phyloP scores from a whole-genome alignment of 1,284 basidiomycete species.

The Heterobasidion parviporum region DNA sequence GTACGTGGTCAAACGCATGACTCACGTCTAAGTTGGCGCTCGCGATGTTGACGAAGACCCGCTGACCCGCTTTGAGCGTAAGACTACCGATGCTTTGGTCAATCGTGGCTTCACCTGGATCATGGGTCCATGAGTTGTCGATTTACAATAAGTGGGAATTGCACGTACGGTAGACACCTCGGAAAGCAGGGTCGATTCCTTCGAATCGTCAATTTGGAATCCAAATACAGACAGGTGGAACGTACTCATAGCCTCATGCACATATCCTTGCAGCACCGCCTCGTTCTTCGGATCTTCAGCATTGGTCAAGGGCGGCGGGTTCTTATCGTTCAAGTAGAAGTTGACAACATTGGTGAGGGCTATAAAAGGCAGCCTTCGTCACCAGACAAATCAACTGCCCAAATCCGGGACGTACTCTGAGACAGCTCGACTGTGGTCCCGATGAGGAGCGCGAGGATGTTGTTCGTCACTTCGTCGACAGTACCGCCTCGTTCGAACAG shows the following conservation, averaged over 20 bases:
- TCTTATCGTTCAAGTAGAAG: slow-evolving; percentile 44
- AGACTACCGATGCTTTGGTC: slow-evolving; percentile 35
- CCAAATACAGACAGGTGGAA: slow-evolving; percentile 15
- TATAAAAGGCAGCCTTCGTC: slow-evolving; percentile 15
- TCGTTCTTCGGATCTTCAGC: slow-evolving; percentile 27
- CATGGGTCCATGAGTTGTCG: not conserved
- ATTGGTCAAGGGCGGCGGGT: slow-evolving; percentile 24
- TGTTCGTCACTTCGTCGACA: slow-evolving; percentile 55
- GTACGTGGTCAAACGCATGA: slow-evolving; percentile 1
- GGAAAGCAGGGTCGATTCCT: slow-evolving; percentile 46
- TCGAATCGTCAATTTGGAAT: not conserved
- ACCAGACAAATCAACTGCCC: not conserved
- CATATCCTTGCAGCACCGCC: slow-evolving; percentile 37
- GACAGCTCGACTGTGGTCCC: slow-evolving; percentile 61
- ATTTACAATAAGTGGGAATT: not conserved
- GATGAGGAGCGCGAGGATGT: slow-evolving; percentile 63
- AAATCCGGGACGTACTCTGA: slow-evolving; percentile 35
- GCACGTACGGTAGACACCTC: slow-evolving; percentile 39
- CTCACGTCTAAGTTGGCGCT: slow-evolving; percentile 50
- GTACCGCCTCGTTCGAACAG: slow-evolving; percentile 47
- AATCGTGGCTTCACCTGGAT: slow-evolving; percentile 35
- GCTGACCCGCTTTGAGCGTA: slow-evolving; percentile 35
- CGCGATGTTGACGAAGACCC: slow-evolving; percentile 53
- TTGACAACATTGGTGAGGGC: slow-evolving; percentile 47
- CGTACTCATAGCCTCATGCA: slow-evolving; percentile 62